Evolutionary conservation across 345 rosid genomes (phyloP).

Genomic region (Theobroma cacao): DNA sequence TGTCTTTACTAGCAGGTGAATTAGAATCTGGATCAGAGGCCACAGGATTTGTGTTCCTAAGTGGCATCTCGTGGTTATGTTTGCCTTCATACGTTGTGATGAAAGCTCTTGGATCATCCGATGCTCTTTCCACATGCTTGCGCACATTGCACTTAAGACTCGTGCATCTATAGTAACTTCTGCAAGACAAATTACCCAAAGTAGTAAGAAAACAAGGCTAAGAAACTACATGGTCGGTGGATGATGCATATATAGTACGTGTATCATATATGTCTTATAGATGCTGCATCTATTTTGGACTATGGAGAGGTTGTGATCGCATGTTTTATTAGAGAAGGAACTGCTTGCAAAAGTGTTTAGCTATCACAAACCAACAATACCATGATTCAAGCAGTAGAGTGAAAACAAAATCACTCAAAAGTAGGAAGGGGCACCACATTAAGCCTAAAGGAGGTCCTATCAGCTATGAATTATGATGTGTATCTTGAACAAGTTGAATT

Average conservation of each 20-base stretch:
- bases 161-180: conserved; percentile 95
- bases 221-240: neutral
- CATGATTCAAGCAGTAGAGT: neutral
- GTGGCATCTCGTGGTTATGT: conserved; percentile 87
- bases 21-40: conserved; percentile 28
- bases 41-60: conserved; percentile 24
- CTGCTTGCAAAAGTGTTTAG: neutral
- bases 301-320: neutral
- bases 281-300: neutral
- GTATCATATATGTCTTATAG: neutral
- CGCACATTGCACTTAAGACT: conserved; percentile 75
- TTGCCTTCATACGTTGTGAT: conserved; percentile 94
- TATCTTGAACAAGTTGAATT: neutral
- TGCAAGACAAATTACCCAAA: conserved; percentile 26
- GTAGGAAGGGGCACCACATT: neutral
- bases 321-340: neutral
- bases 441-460: neutral
- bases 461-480: neutral
- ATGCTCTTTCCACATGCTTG: conserved; percentile 89
- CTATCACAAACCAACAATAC: neutral
- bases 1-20: conserved; percentile 30
- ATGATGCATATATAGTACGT: neutral
- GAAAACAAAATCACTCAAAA: neutral
- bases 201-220: conserved; percentile 4
- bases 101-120: conserved; percentile 83